phyloP scores from a whole-genome alignment of 768 basidiomycete genomes.

The Mycena belliarum region DNA sequence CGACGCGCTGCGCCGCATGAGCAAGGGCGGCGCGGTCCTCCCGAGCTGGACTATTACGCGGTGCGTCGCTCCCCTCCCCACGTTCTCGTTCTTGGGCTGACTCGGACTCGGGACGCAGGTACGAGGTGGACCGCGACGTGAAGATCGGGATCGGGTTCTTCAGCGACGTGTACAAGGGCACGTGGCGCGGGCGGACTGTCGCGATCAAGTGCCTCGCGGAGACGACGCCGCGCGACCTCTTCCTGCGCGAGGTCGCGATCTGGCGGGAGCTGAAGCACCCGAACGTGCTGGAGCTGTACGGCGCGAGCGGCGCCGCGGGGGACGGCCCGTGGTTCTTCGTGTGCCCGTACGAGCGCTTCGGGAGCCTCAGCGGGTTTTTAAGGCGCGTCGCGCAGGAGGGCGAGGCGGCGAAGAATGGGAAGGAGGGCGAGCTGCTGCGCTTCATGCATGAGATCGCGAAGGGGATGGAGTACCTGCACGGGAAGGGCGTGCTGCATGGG shows the following conservation, averaged over 20 bases:
- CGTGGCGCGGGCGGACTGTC: conserved; percentile 65
- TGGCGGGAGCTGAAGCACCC: conserved; percentile 73
- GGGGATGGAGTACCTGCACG: conserved; percentile 83
- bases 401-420: conserved; percentile 24
- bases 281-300: conserved; percentile 73
- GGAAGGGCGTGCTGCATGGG: conserved; percentile 69
- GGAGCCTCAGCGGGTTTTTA: conserved; percentile 45
- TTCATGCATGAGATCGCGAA: conserved; percentile 74
- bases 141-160: conserved; percentile 76
- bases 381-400: conserved; percentile 32
- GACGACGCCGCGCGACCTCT: conserved; percentile 60
- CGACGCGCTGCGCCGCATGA: conserved; percentile 68
- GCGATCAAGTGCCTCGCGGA: conserved; percentile 73
- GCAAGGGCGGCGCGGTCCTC: conserved; percentile 43
- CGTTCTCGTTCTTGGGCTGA: background rate
- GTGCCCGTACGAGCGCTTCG: conserved; percentile 68
- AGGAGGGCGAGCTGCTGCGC: conserved; percentile 49
- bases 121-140: conserved; percentile 71
- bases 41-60: conserved; percentile 80
- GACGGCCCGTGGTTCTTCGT: conserved; percentile 82
- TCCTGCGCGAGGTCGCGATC: conserved; percentile 67
- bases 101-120: conserved; percentile 37
- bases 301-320: conserved; percentile 73
- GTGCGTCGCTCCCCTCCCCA: conserved; percentile 30
- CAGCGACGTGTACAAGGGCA: conserved; percentile 76